phyloP scores from a whole-genome alignment of 1,284 basidiomycete genomes.

The Fomitiporia mediterranea region DNA sequence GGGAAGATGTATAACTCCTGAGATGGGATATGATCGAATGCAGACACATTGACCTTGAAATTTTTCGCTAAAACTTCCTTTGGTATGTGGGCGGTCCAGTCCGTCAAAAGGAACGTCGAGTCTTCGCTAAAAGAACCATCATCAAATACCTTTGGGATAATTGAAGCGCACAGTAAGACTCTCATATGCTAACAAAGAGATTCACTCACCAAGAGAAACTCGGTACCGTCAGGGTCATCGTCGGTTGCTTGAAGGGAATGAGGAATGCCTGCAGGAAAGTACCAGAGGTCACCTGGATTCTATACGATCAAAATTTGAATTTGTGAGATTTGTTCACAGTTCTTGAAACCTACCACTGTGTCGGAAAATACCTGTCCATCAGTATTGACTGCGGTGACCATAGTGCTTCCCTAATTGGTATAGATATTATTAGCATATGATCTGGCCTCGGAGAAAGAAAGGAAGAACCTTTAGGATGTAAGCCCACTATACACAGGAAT shows the following conservation, averaged over 20 bases:
- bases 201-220: constrained; percentile 59
- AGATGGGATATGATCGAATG: constrained; percentile 54
- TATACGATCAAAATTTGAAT: constrained; percentile 20
- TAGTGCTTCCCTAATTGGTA: constrained; percentile 47
- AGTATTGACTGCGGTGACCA: constrained; percentile 56
- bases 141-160: constrained; percentile 49
- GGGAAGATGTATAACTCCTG: constrained; percentile 68
- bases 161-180: constrained; percentile 6
- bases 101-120: constrained; percentile 62
- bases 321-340: constrained; percentile 18
- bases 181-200: background rate
- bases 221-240: constrained; percentile 49
- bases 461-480: constrained; percentile 52
- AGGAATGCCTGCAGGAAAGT: constrained; percentile 63
- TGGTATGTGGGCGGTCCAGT: constrained; percentile 62
- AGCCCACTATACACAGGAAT: constrained; percentile 50
- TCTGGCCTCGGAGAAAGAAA: background rate
- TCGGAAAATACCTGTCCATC: constrained; percentile 59
- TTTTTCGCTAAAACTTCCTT: constrained; percentile 66
- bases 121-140: constrained; percentile 64
- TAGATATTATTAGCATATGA: constrained; percentile 12
- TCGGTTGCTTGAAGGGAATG: constrained; percentile 64
- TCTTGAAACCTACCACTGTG: constrained; percentile 48
- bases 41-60: constrained; percentile 51
- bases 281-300: constrained; percentile 45